phyloP scores from a whole-genome alignment of 73 alveolate genomes.

The Tetrahymena borealis region DNA sequence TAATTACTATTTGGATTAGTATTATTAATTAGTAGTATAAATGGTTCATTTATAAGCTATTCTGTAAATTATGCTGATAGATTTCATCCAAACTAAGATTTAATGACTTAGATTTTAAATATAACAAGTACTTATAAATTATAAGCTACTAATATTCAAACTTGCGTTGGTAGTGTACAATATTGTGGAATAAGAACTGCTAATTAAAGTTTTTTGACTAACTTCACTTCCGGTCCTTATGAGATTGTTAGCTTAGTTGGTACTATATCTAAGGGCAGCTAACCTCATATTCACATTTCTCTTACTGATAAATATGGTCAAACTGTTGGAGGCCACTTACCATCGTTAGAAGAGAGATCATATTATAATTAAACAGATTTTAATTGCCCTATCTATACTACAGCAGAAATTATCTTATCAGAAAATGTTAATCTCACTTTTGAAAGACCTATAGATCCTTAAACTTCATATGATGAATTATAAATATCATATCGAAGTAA shows the following conservation, averaged over 20 bases:
- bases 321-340: constrained; percentile 17
- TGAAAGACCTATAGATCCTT: constrained; percentile 2
- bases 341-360: background rate
- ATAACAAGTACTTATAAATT: background rate
- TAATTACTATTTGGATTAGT: too few relatives aligned
- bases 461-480: constrained; percentile 3
- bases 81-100: background rate
- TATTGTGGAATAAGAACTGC: constrained; percentile 17
- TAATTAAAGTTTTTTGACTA: background rate
- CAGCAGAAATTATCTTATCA: constrained; percentile 16
- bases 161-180: constrained; percentile 24
- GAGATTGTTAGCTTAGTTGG: constrained; percentile 26
- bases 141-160: constrained; percentile 14
- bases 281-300: constrained; percentile 13
- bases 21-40: too few relatives aligned
- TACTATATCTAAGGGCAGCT: constrained; percentile 5
- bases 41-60: background rate
- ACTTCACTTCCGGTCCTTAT: constrained; percentile 3
- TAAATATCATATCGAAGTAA: background rate
- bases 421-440: constrained; percentile 5
- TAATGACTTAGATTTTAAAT: background rate
- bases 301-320: constrained; percentile 16
- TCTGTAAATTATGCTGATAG: background rate
- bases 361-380: background rate
- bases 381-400: constrained; percentile 11